Conservation (phyloP, 306 rosid genomes). For the Medicago arabica region DNA sequence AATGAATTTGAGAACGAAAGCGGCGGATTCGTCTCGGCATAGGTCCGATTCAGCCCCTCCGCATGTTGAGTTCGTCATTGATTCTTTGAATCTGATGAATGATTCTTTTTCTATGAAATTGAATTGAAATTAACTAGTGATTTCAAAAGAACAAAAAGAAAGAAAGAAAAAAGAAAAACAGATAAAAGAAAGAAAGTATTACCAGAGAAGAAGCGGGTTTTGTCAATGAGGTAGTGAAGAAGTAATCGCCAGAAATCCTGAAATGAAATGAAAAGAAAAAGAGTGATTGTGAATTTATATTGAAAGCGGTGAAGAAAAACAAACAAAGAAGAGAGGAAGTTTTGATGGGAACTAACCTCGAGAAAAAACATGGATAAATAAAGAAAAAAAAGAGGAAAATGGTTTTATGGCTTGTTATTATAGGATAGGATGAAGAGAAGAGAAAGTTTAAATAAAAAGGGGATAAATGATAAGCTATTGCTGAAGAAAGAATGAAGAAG, state of each 20-base stretch:
- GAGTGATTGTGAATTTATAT: background rate
- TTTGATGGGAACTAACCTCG: conserved; percentile 57
- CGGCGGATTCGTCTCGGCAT: conserved; percentile 76
- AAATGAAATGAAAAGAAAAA: background rate
- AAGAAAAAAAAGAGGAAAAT: background rate
- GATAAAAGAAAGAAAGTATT: background rate
- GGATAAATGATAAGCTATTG: background rate
- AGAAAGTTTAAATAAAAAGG: background rate
- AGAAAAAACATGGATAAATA: conserved; percentile 53
- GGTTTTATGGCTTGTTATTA: background rate
- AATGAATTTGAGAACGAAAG: conserved; percentile 64
- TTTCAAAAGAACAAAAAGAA: background rate
- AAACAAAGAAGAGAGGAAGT: background rate
- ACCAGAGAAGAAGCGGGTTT: conserved; percentile 58
- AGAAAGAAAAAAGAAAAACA: background rate
- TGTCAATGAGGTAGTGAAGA: conserved; percentile 46
- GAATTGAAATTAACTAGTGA: background rate
- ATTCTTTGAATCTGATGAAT: conserved; percentile 23
- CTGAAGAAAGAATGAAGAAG: conserved; percentile 16
- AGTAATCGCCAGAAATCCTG: conserved; percentile 75
- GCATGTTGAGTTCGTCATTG: conserved; percentile 66
- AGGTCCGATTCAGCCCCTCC: conserved; percentile 49
- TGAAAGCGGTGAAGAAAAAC: background rate
- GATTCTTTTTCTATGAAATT: conserved; percentile 41
- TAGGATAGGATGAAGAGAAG: background rate